Evolutionary conservation across 2,329 filamentous ascomycete genomes (phyloP), one percentile per base, ranked within the genome.

Genomic region (Raffaelea albimanens): DNA sequence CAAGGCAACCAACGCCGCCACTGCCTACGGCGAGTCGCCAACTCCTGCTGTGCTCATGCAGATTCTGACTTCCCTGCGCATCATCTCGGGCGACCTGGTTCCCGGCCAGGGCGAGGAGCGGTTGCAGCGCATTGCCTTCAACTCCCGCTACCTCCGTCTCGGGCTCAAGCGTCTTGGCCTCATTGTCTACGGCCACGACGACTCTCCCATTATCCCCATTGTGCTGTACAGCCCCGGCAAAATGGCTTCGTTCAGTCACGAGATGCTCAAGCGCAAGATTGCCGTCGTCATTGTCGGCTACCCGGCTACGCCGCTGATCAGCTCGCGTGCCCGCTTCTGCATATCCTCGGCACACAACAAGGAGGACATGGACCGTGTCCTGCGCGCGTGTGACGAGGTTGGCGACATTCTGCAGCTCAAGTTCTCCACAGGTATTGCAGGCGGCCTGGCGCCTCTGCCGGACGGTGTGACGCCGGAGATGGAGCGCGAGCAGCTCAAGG

Each of bases 141-240:
- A 98, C 76, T 96, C 90, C 20, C 83, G 93, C 42, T 98, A 98
- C 64, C 86, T 98, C n/a, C 87, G 93, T 50, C 82, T 98, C 23
- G 93, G 93, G 56, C 79, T 98, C 59, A 98, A 98, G 76, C 87
- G 93, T 57, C 82, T 98, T 45, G 93, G 93, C 44, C 91, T 89
- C 69, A 98, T 98, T 61, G 85, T 96, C 47, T 96, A 94, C 62
- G 93, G 93, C 52, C 90, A 97, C 64, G 93, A 98, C 61, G 93
- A 98, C 68, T 96, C 90, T 5, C 93, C 93, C 48, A 97, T 98
- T 58, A 89, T 98, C 57, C 93, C 93, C 46, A 67, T 98, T 56
- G 78, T 95, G 60, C 81, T 98, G 23, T 98, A 96, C 75, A 88
- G 97, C 68, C 93, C 93, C n/a, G 93, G 87, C 59, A 98, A 98